Percentiles rank a stretch among this genome's conserved stretches.
phyloP scores from a whole-genome alignment of 2,329 filamentous ascomycete genomes.

The Fusarium pseudoanthophilum region DNA sequence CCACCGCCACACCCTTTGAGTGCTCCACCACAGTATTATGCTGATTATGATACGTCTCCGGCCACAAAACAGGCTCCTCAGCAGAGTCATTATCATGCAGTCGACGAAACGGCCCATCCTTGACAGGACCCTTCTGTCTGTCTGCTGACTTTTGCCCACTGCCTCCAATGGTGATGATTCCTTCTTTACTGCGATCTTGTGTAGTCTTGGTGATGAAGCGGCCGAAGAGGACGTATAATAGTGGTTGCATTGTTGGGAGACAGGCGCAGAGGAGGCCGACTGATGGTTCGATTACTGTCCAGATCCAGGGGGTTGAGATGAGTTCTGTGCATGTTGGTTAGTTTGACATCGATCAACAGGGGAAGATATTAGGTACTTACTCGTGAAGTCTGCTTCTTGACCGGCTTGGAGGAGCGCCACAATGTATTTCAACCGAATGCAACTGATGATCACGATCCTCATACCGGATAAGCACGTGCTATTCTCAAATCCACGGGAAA shows the following conservation, averaged over 20 bases:
- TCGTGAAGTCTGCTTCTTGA: not conserved
- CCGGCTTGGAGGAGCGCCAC: not conserved
- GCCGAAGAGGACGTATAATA: not conserved
- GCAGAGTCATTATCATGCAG: slow-evolving; percentile 8
- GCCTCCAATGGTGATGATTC: not conserved
- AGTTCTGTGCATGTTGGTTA: not conserved
- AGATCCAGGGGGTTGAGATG: slow-evolving; percentile 1
- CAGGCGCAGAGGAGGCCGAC: slow-evolving; percentile 9
- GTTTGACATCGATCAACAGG: not conserved
- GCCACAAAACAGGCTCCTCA: slow-evolving; percentile 13
- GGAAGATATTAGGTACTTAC: not conserved
- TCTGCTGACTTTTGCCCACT: not conserved
- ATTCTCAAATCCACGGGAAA: fast-evolving
- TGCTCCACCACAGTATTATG: not conserved
- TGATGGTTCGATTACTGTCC: not conserved
- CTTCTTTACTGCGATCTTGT: not conserved
- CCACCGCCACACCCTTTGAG: not conserved
- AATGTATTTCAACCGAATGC: not conserved
- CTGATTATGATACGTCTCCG: not conserved
- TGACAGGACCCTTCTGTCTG: not conserved
- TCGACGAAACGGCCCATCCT: not conserved
- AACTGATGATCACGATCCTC: not conserved
- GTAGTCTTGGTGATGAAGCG: not conserved
- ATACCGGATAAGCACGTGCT: too few species aligned
- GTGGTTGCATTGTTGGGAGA: not conserved